These are phyloP conservation scores for Suaeda aralocaspica DNA, from an alignment of 148 eudicot genomes.

Conservation along the genomic window DNA sequence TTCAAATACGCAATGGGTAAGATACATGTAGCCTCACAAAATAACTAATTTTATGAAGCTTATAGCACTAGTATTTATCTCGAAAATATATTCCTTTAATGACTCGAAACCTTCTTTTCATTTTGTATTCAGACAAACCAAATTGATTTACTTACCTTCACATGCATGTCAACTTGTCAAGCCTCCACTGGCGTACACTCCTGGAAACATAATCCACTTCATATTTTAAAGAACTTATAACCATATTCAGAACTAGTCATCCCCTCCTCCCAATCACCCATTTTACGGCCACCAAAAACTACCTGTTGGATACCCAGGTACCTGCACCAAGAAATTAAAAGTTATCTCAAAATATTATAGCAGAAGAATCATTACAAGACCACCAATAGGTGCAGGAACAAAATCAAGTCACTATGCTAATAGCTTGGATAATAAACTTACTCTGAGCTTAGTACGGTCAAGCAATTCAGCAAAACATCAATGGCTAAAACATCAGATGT, in stretches of 20 bases:
- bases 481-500: conserved; percentile 81
- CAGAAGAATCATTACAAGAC: not conserved
- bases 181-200: not conserved
- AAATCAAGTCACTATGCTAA: not conserved
- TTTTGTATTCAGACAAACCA: not conserved
- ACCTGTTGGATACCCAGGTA: conserved; percentile 88
- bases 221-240: conserved; percentile 70
- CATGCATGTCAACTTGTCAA: not conserved
- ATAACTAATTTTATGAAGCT: not conserved
- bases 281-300: conserved; percentile 71
- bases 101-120: not conserved
- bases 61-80: not conserved
- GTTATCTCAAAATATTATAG: not conserved
- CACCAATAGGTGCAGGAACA: not conserved
- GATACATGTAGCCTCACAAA: not conserved
- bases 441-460: conserved; percentile 95
- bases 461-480: conserved; percentile 85
- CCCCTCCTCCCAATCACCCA: conserved; percentile 99
- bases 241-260: conserved; percentile 74
- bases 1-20: not conserved
- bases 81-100: not conserved
- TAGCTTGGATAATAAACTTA: conserved; percentile 30
- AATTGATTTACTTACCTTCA: not conserved
- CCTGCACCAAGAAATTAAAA: conserved; percentile 32
- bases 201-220: conserved; percentile 20